Conservation (phyloP, 1,284 basidiomycete genomes). For the Malassezia arunalokei region DNA sequence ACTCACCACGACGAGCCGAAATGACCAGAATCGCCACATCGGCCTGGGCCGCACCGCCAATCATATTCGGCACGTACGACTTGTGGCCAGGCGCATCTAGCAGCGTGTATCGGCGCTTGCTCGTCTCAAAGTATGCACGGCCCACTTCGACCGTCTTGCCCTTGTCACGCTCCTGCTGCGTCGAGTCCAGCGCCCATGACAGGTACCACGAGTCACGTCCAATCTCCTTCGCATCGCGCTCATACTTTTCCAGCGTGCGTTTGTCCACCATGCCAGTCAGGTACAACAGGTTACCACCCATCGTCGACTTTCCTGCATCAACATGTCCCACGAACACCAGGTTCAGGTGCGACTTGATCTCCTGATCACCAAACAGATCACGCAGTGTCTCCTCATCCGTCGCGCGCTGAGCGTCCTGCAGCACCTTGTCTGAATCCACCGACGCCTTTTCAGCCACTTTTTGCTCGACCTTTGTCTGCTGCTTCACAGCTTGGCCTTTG, state of each 20-base stretch:
- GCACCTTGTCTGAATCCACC: constrained; percentile 39
- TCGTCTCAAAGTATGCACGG: constrained; percentile 45
- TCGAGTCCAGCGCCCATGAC: constrained; percentile 45
- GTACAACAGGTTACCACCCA: constrained; percentile 44
- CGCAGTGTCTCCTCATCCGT: constrained; percentile 45
- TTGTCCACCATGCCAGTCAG: constrained; percentile 46
- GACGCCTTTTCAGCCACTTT: constrained; percentile 31
- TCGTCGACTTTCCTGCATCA: constrained; percentile 46
- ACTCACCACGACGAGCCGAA: constrained; percentile 42
- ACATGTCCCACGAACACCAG: constrained; percentile 46
- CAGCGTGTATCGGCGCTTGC: constrained; percentile 44
- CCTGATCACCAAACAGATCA: constrained; percentile 42
- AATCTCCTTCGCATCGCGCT: constrained; percentile 43
- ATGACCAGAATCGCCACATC: constrained; percentile 45
- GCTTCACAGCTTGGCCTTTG: constrained; percentile 18
- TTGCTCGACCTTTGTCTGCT: constrained; percentile 21
- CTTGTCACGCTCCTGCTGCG: constrained; percentile 43
- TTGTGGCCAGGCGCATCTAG: constrained; percentile 46
- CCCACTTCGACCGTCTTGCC: constrained; percentile 46
- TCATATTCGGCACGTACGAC: constrained; percentile 45
- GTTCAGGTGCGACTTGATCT: constrained; percentile 44
- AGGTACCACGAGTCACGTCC: constrained; percentile 45
- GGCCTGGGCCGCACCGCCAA: constrained; percentile 44
- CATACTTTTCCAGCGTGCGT: constrained; percentile 45
- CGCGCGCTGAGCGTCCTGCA: constrained; percentile 37